Percentiles rank a stretch among this genome's conserved stretches.
These are phyloP conservation scores for Naganishia liquefaciens DNA, from an alignment of 1,284 basidiomycete species.

Conservation along the genomic window DNA sequence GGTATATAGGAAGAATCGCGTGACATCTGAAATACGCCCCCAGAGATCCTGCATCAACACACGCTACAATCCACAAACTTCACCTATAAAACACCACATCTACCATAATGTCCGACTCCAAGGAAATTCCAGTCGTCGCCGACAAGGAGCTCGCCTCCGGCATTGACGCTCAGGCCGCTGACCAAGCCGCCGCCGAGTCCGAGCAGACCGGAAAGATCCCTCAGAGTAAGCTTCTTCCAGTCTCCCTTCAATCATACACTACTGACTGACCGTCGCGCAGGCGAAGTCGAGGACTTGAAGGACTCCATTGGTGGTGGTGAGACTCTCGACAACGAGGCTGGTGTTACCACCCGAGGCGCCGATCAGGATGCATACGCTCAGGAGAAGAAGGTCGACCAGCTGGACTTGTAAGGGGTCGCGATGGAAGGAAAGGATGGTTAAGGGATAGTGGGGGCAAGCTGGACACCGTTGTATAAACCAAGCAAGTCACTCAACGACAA, in stretches of 20 bases:
- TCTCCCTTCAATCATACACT: not conserved
- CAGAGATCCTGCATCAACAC: not conserved
- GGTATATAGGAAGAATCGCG: not conserved
- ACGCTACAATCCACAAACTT: slow-evolving; percentile 1
- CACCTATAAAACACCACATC: slow-evolving; percentile 1
- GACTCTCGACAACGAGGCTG: slow-evolving; percentile 44
- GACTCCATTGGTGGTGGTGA: slow-evolving; percentile 46
- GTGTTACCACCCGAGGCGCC: slow-evolving; percentile 45
- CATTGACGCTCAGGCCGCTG: slow-evolving; percentile 34
- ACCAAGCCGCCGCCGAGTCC: slow-evolving; percentile 42
- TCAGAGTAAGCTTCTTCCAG: slow-evolving; percentile 36
- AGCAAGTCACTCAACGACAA: not conserved
- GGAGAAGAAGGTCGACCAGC: slow-evolving; percentile 40
- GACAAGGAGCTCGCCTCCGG: slow-evolving; percentile 50
- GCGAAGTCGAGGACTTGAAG: slow-evolving; percentile 47
- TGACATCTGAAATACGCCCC: not conserved
- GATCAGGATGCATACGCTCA: slow-evolving; percentile 42
- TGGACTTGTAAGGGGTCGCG: slow-evolving; percentile 25
- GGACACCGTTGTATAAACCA: not conserved
- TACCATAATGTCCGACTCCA: slow-evolving; percentile 32
- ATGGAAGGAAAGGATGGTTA: not conserved
- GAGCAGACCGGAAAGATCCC: slow-evolving; percentile 43
- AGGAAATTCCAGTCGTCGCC: slow-evolving; percentile 29
- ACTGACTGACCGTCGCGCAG: slow-evolving; percentile 33
- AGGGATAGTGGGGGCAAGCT: not conserved